Evolutionary conservation across 768 basidiomycete species (phyloP).

Genomic region (Kondoa subrosea): DNA sequence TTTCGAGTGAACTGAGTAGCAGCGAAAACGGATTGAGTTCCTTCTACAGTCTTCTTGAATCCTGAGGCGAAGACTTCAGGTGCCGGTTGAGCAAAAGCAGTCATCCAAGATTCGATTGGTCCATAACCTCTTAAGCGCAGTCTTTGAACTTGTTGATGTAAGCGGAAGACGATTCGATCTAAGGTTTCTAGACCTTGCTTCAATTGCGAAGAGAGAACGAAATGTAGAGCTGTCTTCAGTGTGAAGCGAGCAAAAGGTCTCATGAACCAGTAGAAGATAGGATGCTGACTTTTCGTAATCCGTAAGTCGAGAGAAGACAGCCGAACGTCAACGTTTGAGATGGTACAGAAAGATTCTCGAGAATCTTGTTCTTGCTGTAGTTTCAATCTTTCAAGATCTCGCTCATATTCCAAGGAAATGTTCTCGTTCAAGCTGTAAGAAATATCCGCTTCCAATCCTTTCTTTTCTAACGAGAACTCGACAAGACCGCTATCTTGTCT

Average conservation of each 20-base stretch:
- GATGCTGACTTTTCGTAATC: background rate
- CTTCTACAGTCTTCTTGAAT: background rate
- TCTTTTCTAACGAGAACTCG: background rate
- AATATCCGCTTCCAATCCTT: background rate
- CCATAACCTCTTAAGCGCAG: background rate
- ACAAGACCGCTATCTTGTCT: background rate
- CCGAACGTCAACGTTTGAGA: background rate
- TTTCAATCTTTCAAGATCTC: background rate
- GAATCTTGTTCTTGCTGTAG: background rate
- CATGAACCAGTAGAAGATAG: background rate
- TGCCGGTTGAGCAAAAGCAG: background rate
- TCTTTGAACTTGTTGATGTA: background rate
- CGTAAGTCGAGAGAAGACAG: background rate
- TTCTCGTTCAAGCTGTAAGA: background rate
- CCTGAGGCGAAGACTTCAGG: background rate
- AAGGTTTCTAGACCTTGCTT: background rate
- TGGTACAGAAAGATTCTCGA: background rate
- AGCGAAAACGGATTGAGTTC: background rate
- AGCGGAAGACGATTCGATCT: background rate
- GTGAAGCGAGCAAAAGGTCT: background rate
- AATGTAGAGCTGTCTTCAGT: background rate
- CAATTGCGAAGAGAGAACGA: slow-evolving; percentile 6
- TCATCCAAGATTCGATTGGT: background rate
- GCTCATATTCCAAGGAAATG: background rate
- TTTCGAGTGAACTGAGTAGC: background rate